A percentile compares a stretch with the other conserved stretches of the same genome.
These are phyloP conservation scores for Fusarium lateritium DNA, from an alignment of 2,329 filamentous ascomycete genomes.

Conservation along the genomic window DNA sequence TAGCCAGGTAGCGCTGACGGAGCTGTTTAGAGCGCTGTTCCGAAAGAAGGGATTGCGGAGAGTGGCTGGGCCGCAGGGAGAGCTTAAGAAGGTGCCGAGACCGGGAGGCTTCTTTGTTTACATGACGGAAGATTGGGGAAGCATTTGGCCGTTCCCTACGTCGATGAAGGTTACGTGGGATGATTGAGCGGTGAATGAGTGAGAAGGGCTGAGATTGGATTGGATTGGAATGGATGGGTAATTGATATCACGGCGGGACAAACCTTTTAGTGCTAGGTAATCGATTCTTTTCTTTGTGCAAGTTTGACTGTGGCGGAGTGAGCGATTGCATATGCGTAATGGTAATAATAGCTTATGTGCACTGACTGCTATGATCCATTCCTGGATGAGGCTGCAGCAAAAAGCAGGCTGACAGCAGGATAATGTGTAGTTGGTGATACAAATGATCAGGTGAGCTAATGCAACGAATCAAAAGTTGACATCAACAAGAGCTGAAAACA, in stretches of 20 bases:
- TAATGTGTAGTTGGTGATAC: background rate
- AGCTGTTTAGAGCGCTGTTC: slow-evolving; percentile 78
- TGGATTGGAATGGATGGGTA: background rate
- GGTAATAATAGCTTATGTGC: too few relatives aligned
- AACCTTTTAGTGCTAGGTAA: too few relatives aligned
- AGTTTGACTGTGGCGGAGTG: background rate
- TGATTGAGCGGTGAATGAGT: slow-evolving; percentile 10
- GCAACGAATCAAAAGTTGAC: too few relatives aligned
- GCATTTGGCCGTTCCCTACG: slow-evolving; percentile 62
- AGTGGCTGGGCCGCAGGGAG: slow-evolving; percentile 74
- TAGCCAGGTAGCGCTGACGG: slow-evolving; percentile 73
- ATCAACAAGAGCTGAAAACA: background rate
- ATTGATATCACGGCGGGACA: slow-evolving; percentile 19
- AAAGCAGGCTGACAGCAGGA: too few relatives aligned
- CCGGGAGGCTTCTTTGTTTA: slow-evolving; percentile 72
- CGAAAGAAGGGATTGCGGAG: slow-evolving; percentile 72
- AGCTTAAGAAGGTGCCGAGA: slow-evolving; percentile 75
- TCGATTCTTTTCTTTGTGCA: background rate
- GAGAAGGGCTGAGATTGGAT: background rate
- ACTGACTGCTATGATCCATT: too few relatives aligned
- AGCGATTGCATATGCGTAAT: background rate
- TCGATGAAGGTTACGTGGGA: slow-evolving; percentile 71
- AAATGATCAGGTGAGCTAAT: background rate
- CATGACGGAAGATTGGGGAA: slow-evolving; percentile 76
- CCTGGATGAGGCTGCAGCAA: too few relatives aligned